Evolutionary conservation across 108 stramenopile genomes (phyloP), one percentile per base, ranked within the genome.

Genomic region (Cyclostephanos tholiformis): DNA sequence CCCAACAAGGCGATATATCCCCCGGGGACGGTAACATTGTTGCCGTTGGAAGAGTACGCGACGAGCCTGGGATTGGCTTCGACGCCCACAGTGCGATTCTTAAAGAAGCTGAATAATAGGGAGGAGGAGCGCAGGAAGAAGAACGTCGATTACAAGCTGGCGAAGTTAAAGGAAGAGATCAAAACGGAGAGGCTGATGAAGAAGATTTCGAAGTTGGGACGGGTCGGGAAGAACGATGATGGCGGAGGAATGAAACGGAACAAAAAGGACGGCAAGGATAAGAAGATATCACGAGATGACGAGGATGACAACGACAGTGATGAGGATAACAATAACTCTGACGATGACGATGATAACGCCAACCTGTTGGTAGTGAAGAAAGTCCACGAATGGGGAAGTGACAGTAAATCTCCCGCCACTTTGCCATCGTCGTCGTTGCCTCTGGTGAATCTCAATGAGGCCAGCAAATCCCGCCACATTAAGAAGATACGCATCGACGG

Each of bases 151-250:
- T 85, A 90, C 38, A 94, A 95, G 57, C 63, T 99, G 57, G 79
- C 92, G 66, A 82, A 89, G 69, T 85, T 99, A 4, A 98, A 97
- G 73, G 96, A 97, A 58, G 94, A 97, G 71, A 97, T 98, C 61
- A 86, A 88, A 61, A 83, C 83, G 13, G 98, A 97, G 69, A 93
- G 93, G 72, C 64, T 93, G 64, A 80, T 80, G 71, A 99, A 97
- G 84, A 90, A 82, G 57, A 67, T 91, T 43, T 73, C 74, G 43
- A 92, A 89, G 72, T 49, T 88, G 48, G 87, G 83, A 9, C 58
- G 41, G 27, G 76, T 19, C 17, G 87, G 81, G 4, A 63, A 48
- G 13, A 76, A 43, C 10, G 11, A 63, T 16, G 38, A 46, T 5
- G 30, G 38, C 44, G 85, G 44, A 36, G 76, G 59, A 20, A 71